Evolutionary conservation across 176 grass and related monocot genomes (phyloP), one percentile per base, ranked within the genome.

Genomic region (Avena atlantica): DNA sequence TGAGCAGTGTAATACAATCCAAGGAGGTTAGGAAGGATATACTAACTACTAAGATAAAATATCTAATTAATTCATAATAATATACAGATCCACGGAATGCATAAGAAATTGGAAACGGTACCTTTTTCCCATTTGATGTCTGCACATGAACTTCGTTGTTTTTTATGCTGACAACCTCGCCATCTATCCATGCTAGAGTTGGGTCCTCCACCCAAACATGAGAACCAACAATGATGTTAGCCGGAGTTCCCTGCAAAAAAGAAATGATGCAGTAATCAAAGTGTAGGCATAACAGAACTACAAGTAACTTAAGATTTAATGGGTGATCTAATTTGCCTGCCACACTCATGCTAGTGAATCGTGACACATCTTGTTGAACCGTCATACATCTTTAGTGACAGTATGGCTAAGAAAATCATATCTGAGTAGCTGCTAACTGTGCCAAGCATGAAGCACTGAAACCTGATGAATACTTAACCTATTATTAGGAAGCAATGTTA

Each of bases 121-220:
- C 97, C 87, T 73, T 94, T 89, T 99, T 99, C 37, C 97, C 97
- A 80, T 83, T 90, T 3, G 92, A 94, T 59, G 97, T 92, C 57
- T 82, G 91, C 83, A 97, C 92, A 86, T 99, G 97, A 87, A 97
- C 92, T 85, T 97, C 91, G 70, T 88, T 82, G 78, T 85, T 87
- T 62, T 84, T 94, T 83, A 99, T 97, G 60, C 90, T 91, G 78
- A 91, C 78, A 94, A 94, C 97, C 91, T 97, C 94, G 40, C 97
- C 97, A 89, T 95, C 97, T 88, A 97, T 90, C 97, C 97, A 99
- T 89, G 97, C 92, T 89, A 91, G 64, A 87, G 70, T 85, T 83
- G 85, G 89, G 84, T 99, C 94, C 89, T 99, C 97, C 57, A 95
- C 76, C 94, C 97, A 99, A 85, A 97, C 97, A 92, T 99, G 97